A percentile compares a stretch with the other conserved stretches of the same genome.
Conservation (phyloP, 192 early-diverging fungal species). For the Phycomyces blakesleeanus region DNA sequence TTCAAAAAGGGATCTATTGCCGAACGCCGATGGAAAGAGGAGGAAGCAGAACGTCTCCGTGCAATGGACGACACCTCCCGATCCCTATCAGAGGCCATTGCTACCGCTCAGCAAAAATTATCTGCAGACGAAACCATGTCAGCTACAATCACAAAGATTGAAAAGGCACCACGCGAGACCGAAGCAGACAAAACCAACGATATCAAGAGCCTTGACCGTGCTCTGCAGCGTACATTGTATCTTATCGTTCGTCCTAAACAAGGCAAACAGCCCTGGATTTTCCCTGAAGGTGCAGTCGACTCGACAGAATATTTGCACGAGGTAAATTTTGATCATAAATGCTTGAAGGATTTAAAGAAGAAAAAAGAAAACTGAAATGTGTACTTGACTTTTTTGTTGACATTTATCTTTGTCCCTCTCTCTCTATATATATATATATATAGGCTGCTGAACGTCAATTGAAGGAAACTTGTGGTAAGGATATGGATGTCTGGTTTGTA, state of each 20-base stretch:
- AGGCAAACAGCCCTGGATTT: slow-evolving; percentile 59
- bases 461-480: slow-evolving; percentile 62
- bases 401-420: neutral
- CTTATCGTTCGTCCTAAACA: slow-evolving; percentile 64
- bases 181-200: slow-evolving; percentile 64
- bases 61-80: slow-evolving; percentile 19
- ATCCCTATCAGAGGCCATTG: slow-evolving; percentile 18
- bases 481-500: slow-evolving; percentile 84
- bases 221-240: slow-evolving; percentile 73
- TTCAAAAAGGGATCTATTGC: slow-evolving; percentile 75
- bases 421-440: too few relatives aligned
- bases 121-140: slow-evolving; percentile 8
- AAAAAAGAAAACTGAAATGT: too few relatives aligned
- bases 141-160: slow-evolving; percentile 38
- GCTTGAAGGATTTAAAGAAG: too few relatives aligned
- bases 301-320: slow-evolving; percentile 67
- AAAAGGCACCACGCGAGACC: slow-evolving; percentile 52
- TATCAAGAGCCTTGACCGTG: slow-evolving; percentile 70
- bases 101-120: slow-evolving; percentile 9
- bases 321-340: too few relatives aligned
- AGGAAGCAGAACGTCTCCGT: slow-evolving; percentile 34
- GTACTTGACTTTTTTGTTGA: too few relatives aligned
- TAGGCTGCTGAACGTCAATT: slow-evolving; percentile 75
- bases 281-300: slow-evolving; percentile 66
- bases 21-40: slow-evolving; percentile 59